Evolutionary conservation across 2,329 filamentous ascomycete genomes (phyloP).

Genomic region (Biscogniauxia mediterranea): DNA sequence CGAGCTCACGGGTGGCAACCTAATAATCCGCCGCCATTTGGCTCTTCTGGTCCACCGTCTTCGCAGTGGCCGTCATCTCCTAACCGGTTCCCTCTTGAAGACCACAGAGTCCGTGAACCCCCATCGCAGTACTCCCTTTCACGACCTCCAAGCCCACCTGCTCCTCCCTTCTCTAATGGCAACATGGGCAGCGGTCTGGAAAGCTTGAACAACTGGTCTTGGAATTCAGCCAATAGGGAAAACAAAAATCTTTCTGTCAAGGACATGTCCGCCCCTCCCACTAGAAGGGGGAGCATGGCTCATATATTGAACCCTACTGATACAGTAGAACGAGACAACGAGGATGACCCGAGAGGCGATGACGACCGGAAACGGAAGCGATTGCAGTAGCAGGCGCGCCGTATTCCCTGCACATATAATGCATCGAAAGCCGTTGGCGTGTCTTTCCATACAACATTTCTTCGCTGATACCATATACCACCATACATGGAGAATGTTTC

Average conservation of each 20-base stretch:
- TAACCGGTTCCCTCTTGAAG: constrained; percentile 47
- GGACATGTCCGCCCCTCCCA: constrained; percentile 56
- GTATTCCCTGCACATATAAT: constrained; percentile 4
- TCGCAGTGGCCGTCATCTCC: constrained; percentile 56
- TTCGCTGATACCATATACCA: constrained; percentile 15
- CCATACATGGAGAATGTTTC: constrained; percentile 14
- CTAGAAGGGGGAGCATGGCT: constrained; percentile 59
- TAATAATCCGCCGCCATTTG: constrained; percentile 60
- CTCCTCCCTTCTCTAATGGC: constrained; percentile 50
- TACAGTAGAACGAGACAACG: constrained; percentile 53
- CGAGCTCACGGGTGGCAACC: constrained; percentile 79
- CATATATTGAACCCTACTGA: constrained; percentile 62
- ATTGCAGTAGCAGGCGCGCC: constrained; percentile 40
- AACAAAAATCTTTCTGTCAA: constrained; percentile 50
- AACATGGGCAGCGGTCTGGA: constrained; percentile 50
- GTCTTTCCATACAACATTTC: constrained; percentile 9
- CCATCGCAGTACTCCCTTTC: constrained; percentile 56
- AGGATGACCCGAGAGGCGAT: constrained; percentile 54
- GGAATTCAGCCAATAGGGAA: constrained; percentile 51
- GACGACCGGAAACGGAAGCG: constrained; percentile 63
- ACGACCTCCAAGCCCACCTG: constrained; percentile 53
- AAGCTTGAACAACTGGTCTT: constrained; percentile 49
- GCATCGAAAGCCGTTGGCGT: constrained; percentile 16
- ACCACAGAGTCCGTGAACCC: constrained; percentile 56
- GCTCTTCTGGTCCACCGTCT: constrained; percentile 56